Evolutionary conservation across 164 flowering plant species (phyloP).

Genomic region (Aristolochia californica): DNA sequence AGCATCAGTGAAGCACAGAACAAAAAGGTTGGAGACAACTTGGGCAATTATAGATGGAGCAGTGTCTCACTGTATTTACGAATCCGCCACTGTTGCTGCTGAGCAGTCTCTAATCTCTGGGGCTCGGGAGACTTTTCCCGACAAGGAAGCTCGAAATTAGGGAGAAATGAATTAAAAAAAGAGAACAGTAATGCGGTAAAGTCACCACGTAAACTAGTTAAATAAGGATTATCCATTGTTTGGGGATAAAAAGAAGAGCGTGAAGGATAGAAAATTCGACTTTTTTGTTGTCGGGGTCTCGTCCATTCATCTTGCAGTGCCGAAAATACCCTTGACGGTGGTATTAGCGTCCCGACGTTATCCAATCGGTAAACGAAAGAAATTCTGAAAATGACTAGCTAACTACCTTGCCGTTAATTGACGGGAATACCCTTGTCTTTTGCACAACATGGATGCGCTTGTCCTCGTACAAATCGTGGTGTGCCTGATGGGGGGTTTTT

Average conservation of each 20-base stretch:
- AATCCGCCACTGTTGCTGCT: constrained; percentile 2
- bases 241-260: background rate
- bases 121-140: background rate
- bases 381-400: background rate
- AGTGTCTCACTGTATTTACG: background rate
- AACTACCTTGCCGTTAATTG: too few species aligned
- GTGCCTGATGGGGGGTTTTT: too few species aligned
- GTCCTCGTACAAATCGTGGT: too few species aligned
- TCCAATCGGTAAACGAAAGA: too few species aligned
- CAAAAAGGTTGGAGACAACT: background rate
- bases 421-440: too few species aligned
- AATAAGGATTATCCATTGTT: background rate
- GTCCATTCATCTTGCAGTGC: background rate
- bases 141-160: constrained; percentile 1
- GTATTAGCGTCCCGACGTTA: background rate
- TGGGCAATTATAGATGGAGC: background rate
- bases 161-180: background rate
- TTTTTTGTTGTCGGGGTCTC: background rate
- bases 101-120: background rate
- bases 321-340: background rate
- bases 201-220: background rate
- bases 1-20: background rate
- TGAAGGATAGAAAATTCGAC: background rate
- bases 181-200: too few species aligned
- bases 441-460: too few species aligned